Conservation (phyloP, 2,329 filamentous ascomycete genomes). For the Verticillium albo-atrum region DNA sequence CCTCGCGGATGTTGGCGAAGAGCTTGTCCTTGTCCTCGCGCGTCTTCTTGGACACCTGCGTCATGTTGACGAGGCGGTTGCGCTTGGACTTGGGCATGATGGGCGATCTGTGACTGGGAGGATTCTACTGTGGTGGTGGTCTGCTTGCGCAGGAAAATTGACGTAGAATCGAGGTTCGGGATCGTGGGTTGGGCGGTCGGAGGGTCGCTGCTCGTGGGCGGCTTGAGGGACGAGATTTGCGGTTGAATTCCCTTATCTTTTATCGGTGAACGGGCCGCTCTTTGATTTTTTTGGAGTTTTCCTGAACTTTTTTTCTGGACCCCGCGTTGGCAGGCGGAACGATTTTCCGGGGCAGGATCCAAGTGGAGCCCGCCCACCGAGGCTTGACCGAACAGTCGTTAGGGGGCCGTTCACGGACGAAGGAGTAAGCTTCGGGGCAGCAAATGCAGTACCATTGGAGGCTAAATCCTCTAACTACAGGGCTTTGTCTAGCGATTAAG, state of each 20-base stretch:
- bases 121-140: not conserved
- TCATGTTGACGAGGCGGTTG: conserved; percentile 81
- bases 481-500: no score
- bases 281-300: conserved; percentile 9
- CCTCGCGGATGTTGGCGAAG: conserved; percentile 82
- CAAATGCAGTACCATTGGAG: no score
- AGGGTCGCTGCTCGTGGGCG: not conserved
- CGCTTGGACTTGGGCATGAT: conserved; percentile 96
- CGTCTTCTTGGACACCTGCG: conserved; percentile 87
- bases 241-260: conserved; percentile 1
- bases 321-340: conserved; percentile 16
- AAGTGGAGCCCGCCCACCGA: not conserved
- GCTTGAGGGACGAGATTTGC: not conserved
- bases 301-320: conserved; percentile 14
- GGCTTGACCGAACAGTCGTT: not conserved
- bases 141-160: not conserved
- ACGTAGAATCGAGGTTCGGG: not conserved
- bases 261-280: not conserved
- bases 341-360: conserved; percentile 8
- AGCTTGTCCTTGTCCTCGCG: conserved; percentile 88
- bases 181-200: not conserved
- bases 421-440: no score
- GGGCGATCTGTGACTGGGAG: conserved; percentile 12
- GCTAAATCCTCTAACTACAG: no score
- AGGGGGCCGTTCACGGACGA: not conserved